Conservation (phyloP, 2,329 filamentous ascomycete species). For the Penicillium sp. region DNA sequence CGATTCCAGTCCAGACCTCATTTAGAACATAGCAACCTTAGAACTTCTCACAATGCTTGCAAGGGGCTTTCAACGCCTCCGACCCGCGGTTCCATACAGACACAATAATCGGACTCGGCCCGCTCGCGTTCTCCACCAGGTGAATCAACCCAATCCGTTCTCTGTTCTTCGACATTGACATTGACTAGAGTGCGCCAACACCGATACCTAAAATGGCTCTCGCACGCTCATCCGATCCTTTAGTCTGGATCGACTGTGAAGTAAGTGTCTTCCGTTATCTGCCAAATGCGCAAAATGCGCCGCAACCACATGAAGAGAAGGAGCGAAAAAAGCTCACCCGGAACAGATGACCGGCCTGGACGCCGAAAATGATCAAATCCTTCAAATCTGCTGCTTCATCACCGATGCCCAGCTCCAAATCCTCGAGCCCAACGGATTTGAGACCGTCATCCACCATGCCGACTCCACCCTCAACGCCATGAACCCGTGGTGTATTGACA, state of each 20-base stretch:
- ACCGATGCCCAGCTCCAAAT: conserved; percentile 78
- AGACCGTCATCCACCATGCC: conserved; percentile 74
- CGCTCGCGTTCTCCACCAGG: conserved; percentile 26
- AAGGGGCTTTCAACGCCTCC: not conserved
- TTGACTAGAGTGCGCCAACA: not conserved
- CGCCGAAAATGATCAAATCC: conserved; percentile 75
- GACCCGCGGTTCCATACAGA: not conserved
- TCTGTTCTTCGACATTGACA: conserved; percentile 2
- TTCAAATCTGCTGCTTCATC: conserved; percentile 90
- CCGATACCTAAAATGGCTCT: conserved; percentile 39
- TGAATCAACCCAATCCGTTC: conserved; percentile 10
- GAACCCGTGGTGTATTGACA: conserved; percentile 84
- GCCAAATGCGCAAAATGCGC: not conserved
- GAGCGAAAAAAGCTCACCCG: not conserved
- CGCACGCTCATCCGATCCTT: conserved; percentile 59
- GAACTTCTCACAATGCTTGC: not conserved
- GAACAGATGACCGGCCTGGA: conserved; percentile 87
- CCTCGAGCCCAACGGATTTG: conserved; percentile 75
- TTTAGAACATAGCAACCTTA: not conserved
- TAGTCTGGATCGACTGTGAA: conserved; percentile 87
- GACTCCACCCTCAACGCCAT: conserved; percentile 72
- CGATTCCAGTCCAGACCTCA: too few relatives aligned
- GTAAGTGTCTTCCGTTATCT: conserved; percentile 36
- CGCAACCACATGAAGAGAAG: not conserved
- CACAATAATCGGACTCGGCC: conserved; percentile 13